These are phyloP conservation scores for Ambrosia artemisiifolia DNA, from an alignment of 129 eudicot species.

Conservation along the genomic window DNA sequence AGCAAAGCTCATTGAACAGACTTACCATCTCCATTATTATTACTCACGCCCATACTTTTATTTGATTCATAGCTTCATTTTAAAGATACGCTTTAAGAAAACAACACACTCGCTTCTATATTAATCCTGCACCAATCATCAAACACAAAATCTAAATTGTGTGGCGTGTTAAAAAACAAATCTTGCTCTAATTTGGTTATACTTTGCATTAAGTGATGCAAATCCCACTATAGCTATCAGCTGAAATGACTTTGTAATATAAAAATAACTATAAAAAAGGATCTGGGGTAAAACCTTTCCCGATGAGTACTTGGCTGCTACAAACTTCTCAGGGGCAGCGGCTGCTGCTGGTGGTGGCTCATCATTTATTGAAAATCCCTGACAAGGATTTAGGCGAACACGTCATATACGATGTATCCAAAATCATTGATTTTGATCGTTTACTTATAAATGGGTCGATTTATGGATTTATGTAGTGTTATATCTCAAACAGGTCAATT, in stretches of 20 bases:
- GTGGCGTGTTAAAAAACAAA: not conserved
- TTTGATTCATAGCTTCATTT: conserved; percentile 50
- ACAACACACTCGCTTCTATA: conserved; percentile 50
- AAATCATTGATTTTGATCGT: not conserved
- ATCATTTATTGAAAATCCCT: conserved; percentile 85
- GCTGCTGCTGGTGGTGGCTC: conserved; percentile 42
- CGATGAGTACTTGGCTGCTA: conserved; percentile 84
- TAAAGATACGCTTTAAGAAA: conserved; percentile 50
- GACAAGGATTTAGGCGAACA: conserved; percentile 15
- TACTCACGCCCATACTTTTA: conserved; percentile 48
- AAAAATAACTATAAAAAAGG: not conserved
- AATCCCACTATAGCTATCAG: not conserved
- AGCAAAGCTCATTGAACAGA: conserved; percentile 50
- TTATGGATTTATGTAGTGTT: not conserved
- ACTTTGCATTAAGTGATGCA: conserved; percentile 15
- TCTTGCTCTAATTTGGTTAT: not conserved
- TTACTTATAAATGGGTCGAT: not conserved
- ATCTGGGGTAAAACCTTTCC: conserved; percentile 58
- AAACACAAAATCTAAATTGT: conserved; percentile 38
- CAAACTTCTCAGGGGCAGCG: conserved; percentile 74
- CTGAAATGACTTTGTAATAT: conserved; percentile 8
- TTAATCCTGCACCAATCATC: conserved; percentile 92
- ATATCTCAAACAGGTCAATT: not conserved
- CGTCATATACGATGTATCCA: not conserved
- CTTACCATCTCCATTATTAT: conserved; percentile 46